Evolutionary conservation across 148 eudicot genomes (phyloP).

Genomic region (Rhododendron molle): DNA sequence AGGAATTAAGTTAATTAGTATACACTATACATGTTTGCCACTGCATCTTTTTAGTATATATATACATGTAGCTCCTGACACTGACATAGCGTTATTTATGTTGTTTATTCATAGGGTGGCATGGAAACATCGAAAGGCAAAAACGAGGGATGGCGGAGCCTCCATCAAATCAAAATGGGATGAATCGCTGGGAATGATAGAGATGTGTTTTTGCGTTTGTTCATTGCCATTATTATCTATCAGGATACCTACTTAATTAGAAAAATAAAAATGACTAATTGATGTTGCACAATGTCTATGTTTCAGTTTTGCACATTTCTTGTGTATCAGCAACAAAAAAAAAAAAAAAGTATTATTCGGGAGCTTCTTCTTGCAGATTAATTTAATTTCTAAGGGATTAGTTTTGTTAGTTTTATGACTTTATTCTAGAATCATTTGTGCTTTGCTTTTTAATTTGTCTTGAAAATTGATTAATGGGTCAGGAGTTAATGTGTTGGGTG

Average conservation of each 20-base stretch:
- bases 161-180: conserved; percentile 9
- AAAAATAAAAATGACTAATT: no score
- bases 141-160: conserved; percentile 10
- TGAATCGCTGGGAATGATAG: not conserved
- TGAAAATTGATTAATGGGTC: no score
- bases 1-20: no score
- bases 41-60: no score
- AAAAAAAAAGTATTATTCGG: not conserved
- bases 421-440: no score
- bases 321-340: no score
- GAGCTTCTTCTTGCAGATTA: not conserved
- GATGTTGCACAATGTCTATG: not conserved
- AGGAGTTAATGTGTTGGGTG: no score
- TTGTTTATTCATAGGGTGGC: conserved; percentile 8
- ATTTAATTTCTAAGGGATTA: not conserved
- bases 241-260: no score
- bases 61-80: not conserved
- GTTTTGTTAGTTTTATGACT: not conserved
- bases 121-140: conserved; percentile 13
- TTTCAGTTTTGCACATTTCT: not conserved
- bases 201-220: not conserved
- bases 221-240: not conserved
- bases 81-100: not conserved
- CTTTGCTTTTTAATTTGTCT: no score
- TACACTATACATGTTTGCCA: no score